Percentiles rank a stretch among this genome's conserved stretches.
Conservation (phyloP, 352 stramenopile genomes). For the Pythium coloratum region DNA sequence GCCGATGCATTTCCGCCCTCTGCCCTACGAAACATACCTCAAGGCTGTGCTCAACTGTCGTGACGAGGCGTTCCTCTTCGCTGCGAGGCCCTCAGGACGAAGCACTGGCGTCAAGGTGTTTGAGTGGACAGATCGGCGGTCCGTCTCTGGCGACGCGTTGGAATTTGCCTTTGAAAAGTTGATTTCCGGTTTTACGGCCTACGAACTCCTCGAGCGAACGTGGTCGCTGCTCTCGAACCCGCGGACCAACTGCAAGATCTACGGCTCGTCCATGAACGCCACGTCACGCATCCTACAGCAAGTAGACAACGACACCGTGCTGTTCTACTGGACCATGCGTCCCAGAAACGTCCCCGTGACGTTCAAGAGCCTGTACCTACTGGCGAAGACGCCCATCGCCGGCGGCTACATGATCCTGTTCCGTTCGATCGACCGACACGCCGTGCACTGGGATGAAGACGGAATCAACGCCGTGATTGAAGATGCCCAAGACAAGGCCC, state of each 20-base stretch:
- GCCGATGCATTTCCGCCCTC: neutral
- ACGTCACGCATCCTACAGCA: constrained; percentile 8
- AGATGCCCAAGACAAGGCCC: neutral
- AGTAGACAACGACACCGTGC: constrained; percentile 12
- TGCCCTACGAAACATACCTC: neutral
- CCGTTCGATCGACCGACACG: constrained; percentile 9
- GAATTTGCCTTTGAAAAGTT: constrained; percentile 15
- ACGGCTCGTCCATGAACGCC: constrained; percentile 11
- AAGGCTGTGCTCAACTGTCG: neutral
- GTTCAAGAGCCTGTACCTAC: constrained; percentile 11
- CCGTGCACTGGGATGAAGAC: constrained; percentile 7
- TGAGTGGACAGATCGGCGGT: constrained; percentile 9
- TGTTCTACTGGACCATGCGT: constrained; percentile 14
- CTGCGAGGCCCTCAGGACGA: too few species aligned
- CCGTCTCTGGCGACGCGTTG: neutral
- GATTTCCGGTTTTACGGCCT: neutral
- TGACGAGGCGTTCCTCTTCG: neutral
- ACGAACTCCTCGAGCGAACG: constrained; percentile 9
- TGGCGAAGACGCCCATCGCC: constrained; percentile 1
- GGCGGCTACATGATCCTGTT: constrained; percentile 11
- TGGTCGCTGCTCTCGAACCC: constrained; percentile 10
- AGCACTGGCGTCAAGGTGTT: constrained; percentile 12
- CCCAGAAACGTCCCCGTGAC: neutral
- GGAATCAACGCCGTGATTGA: constrained; percentile 2
- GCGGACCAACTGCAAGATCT: constrained; percentile 7